Conservation (phyloP, 805 yeast genomes). For the Pichia manshurica region DNA sequence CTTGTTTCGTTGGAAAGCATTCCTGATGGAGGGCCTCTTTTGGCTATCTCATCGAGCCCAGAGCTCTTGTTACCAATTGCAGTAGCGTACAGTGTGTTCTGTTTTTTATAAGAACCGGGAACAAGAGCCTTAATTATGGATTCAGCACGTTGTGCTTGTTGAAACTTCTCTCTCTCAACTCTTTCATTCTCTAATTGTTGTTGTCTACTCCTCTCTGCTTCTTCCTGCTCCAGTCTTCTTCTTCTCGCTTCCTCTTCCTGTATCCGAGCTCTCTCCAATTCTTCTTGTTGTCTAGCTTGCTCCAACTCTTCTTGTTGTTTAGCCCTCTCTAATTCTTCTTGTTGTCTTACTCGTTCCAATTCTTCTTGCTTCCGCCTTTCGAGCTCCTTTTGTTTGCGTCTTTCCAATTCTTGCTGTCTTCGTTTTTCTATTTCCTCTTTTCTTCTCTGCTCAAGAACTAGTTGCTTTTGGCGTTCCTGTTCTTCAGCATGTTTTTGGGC, state of each 20-base stretch:
- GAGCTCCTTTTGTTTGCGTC: constrained; percentile 1
- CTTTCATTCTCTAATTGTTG: constrained; percentile 1
- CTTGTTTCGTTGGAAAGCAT: constrained; percentile 7
- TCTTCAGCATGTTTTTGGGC: neutral
- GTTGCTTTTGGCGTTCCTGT: neutral
- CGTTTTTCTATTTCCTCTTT: constrained; percentile 4
- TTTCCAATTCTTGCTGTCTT: constrained; percentile 7
- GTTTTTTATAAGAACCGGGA: no score
- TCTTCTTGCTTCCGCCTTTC: constrained; percentile 4
- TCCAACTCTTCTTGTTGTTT: neutral
- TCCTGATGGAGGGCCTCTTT: constrained; percentile 9
- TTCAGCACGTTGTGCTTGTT: neutral
- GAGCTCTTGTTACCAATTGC: no score
- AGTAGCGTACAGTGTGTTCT: neutral
- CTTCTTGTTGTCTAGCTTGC: constrained; percentile 3
- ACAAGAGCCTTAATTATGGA: neutral
- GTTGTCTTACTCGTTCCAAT: neutral
- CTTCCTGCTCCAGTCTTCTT: neutral
- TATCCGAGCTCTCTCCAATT: constrained; percentile 1
- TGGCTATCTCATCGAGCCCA: neutral
- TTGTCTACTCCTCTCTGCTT: neutral
- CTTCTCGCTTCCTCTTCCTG: constrained; percentile 1
- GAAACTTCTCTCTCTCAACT: neutral
- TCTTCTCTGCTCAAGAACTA: constrained; percentile 2
- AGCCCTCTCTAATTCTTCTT: constrained; percentile 5